Base-by-base conservation (phyloP, 495 filamentous ascomycete species). In the Aspergillus biplanus region DNA sequence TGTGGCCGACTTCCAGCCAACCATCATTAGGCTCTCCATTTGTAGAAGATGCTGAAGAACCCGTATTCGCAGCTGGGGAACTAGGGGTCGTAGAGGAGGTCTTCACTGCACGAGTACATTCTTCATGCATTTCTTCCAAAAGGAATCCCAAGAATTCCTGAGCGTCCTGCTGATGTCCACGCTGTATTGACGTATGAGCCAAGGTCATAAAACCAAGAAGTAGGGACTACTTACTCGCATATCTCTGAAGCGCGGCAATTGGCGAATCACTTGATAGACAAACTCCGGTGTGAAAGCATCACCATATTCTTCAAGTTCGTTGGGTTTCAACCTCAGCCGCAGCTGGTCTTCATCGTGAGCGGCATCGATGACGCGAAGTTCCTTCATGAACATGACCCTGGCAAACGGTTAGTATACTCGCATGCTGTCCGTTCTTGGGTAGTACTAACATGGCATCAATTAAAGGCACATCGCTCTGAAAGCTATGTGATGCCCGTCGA, bases 101-200 rank as follows among this genome's bases (percentile, higher is more conserved):
- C 62, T 85, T 86, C 77, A 93, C 90, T 35, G 92, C 88, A 56
- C 88, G 84, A 39, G 86, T 84, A 68, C 92, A 97, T 74, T 99
- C 95, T 59, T 97, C 93, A 69, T 98, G 93, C 49, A 99, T 85
- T 55, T 92, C 91, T 67, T 96, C 93, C 7, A 99, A 82, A 42
- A 98, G 82, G 67, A 98, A 97, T 0, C 95, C 96, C 7, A 99
- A 80, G 73, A 99, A 99, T 65, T 99, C 95, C 72, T 99, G 92
- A 8, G 96, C 96, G 79, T 99, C 95, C 82, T 99, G 93, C 71
- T 99, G 95, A 61, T 98, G 96, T 2, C 95, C 95, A 54, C 93
- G 89, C 88, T 92, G 18, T 9, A 56, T 27, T 33, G 16, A 58
- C 21, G 21, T 13, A 50, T 27, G 27, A 35, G 46, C 42, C 27